Percentiles rank a stretch among this genome's conserved stretches.
phyloP scores from a whole-genome alignment of 2,329 filamentous ascomycete genomes.

The Annulohypoxylon truncatum region DNA sequence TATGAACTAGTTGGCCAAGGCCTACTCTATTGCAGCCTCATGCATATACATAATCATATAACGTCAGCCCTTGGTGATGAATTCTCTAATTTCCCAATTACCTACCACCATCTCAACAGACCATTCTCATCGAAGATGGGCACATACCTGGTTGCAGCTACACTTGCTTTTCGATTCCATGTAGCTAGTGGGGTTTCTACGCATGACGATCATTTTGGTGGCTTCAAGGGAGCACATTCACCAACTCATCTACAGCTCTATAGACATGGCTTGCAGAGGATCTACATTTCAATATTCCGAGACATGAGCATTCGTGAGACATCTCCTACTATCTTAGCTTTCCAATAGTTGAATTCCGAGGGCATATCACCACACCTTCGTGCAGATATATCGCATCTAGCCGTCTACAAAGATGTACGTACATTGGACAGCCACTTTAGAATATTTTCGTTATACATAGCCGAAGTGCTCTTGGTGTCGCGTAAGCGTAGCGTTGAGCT shows the following conservation, averaged over 20 bases:
- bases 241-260: not conserved
- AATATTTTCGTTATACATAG: constrained; percentile 24
- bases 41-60: not conserved
- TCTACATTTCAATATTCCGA: constrained; percentile 11
- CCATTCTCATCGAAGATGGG: not conserved
- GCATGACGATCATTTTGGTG: constrained; percentile 5
- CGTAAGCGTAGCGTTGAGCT: not conserved
- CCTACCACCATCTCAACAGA: not conserved
- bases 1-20: not conserved
- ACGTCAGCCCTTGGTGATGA: not conserved
- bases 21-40: constrained; percentile 6
- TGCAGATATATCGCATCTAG: not conserved
- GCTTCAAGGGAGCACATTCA: constrained; percentile 1
- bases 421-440: not conserved
- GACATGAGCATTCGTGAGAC: constrained; percentile 14
- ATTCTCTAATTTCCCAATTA: not conserved
- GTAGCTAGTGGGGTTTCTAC: constrained; percentile 7
- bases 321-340: not conserved
- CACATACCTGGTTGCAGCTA: not conserved
- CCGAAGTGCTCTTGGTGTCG: not conserved
- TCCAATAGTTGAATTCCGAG: constrained; percentile 4
- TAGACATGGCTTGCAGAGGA: not conserved
- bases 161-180: constrained; percentile 15
- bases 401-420: not conserved
- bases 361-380: not conserved